phyloP scores from a whole-genome alignment of 352 stramenopile species.

The Globisporangium nunn region DNA sequence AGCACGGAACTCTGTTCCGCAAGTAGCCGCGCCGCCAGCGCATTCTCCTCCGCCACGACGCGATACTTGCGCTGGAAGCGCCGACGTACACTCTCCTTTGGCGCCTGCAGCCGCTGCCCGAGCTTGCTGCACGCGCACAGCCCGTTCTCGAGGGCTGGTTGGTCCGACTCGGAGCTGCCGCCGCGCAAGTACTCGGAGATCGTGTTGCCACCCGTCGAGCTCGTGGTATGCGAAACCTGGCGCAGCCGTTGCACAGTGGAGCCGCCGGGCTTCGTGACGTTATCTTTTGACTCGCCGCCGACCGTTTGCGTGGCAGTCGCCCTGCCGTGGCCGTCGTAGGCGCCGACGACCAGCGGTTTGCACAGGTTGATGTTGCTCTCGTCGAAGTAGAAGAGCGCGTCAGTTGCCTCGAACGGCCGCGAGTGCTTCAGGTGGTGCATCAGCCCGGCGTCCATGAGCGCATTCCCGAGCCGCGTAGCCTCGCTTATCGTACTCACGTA shows the following conservation, averaged over 20 bases:
- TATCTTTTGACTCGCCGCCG: constrained; percentile 2
- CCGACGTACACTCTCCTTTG: constrained; percentile 21
- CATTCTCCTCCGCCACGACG: constrained; percentile 17
- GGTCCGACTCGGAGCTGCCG: constrained; percentile 32
- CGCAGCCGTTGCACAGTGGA: constrained; percentile 14
- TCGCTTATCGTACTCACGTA: constrained; percentile 16
- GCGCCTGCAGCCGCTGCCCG: constrained; percentile 38
- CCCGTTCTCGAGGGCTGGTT: constrained; percentile 35
- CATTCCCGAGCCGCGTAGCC: constrained; percentile 30
- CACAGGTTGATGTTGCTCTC: constrained; percentile 13
- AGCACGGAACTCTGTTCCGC: constrained; percentile 18
- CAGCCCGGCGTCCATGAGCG: constrained; percentile 37
- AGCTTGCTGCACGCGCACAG: constrained; percentile 47
- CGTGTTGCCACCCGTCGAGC: constrained; percentile 30
- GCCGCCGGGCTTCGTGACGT: constrained; percentile 11
- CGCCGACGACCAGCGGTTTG: constrained; percentile 19
- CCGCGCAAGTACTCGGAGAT: constrained; percentile 14
- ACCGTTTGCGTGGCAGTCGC: constrained; percentile 1
- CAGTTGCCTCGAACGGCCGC: constrained; percentile 10
- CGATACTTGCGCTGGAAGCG: constrained; percentile 31
- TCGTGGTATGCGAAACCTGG: constrained; percentile 26
- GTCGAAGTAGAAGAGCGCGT: constrained; percentile 19
- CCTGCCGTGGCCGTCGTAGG: constrained; percentile 12
- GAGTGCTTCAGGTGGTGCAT: constrained; percentile 34
- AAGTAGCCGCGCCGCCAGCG: constrained; percentile 42